phyloP scores from a whole-genome alignment of 2,329 filamentous ascomycete genomes.

The Colletotrichum tabaci region DNA sequence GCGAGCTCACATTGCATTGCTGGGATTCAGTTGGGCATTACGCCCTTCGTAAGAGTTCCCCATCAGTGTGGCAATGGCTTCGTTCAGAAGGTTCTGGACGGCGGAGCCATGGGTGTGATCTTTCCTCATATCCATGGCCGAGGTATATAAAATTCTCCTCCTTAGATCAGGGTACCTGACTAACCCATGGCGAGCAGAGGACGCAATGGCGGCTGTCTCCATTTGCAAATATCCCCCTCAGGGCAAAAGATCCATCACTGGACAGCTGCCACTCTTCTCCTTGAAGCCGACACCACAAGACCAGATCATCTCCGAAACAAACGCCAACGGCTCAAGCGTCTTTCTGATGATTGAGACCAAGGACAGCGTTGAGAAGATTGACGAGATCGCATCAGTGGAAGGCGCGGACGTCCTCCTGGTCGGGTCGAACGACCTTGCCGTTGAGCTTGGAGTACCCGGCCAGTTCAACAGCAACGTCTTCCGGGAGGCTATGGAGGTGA shows the following conservation, averaged over 20 bases:
- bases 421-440: slow-evolving; percentile 50
- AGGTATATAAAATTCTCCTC: neutral
- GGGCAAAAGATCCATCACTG: slow-evolving; percentile 47
- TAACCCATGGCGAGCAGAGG: slow-evolving; percentile 28
- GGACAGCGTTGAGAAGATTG: slow-evolving; percentile 46
- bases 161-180: neutral
- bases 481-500: slow-evolving; percentile 38
- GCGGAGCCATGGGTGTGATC: slow-evolving; percentile 47
- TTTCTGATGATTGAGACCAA: slow-evolving; percentile 49
- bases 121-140: slow-evolving; percentile 46
- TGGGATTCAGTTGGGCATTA: slow-evolving; percentile 41
- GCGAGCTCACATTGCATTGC: slow-evolving; percentile 49
- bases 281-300: slow-evolving; percentile 44
- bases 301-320: slow-evolving; percentile 45
- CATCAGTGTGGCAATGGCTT: slow-evolving; percentile 47
- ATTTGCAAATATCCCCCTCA: slow-evolving; percentile 47
- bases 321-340: slow-evolving; percentile 45
- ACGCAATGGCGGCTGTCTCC: slow-evolving; percentile 47
- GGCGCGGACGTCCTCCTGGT: slow-evolving; percentile 52
- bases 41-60: slow-evolving; percentile 47
- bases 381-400: slow-evolving; percentile 50
- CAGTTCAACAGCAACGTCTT: slow-evolving; percentile 45
- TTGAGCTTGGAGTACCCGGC: slow-evolving; percentile 46
- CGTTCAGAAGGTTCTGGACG: slow-evolving; percentile 47
- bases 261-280: slow-evolving; percentile 45